A percentile compares a stretch with the other conserved stretches of the same genome.
Conservation (phyloP, 345 rosid genomes). For the Corchorus capsularis region DNA sequence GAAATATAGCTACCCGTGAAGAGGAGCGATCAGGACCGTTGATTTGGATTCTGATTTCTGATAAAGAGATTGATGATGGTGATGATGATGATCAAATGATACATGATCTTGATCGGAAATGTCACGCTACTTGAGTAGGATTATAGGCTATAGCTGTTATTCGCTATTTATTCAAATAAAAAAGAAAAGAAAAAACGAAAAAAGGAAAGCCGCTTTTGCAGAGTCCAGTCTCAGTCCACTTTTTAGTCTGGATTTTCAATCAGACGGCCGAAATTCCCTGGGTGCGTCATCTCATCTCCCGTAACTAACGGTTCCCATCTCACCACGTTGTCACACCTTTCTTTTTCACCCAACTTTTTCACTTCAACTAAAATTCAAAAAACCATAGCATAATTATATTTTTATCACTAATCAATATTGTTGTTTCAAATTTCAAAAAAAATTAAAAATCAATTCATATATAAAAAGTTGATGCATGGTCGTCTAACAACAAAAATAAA, state of each 20-base stretch:
- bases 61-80: constrained; percentile 6
- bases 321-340: constrained; percentile 27
- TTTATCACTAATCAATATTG: no score
- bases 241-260: neutral
- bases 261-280: constrained; percentile 35
- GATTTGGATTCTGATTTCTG: neutral
- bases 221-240: constrained; percentile 18
- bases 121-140: constrained; percentile 10
- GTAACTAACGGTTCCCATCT: constrained; percentile 1
- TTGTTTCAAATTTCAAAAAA: no score
- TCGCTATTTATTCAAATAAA: no score
- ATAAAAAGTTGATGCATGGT: no score
- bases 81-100: neutral
- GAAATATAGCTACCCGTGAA: constrained; percentile 1
- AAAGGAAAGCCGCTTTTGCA: constrained; percentile 25
- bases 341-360: no score
- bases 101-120: constrained; percentile 20
- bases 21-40: constrained; percentile 26
- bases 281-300: constrained; percentile 20
- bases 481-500: no score
- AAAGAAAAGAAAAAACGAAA: neutral
- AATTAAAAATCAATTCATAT: no score
- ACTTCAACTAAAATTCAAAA: no score
- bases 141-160: neutral
- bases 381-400: no score